Conservation (phyloP, 805 yeast species). For the Saccharomycopsis oosterbeekiorum region DNA sequence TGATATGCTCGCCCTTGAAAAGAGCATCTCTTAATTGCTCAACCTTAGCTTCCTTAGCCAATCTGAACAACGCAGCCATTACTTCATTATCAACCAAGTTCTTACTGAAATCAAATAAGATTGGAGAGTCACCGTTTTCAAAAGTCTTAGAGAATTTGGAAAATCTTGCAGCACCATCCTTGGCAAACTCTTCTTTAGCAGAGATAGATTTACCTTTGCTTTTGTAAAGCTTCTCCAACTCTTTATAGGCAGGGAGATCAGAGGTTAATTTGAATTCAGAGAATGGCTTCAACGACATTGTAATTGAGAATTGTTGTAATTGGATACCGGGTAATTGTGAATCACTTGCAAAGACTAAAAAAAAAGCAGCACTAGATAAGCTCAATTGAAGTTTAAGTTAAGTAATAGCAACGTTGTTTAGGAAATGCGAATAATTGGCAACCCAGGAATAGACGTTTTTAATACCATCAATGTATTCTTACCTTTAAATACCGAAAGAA, state of each 20-base stretch:
- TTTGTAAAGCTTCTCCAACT: conserved; percentile 63
- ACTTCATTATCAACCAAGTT: conserved; percentile 85
- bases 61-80: conserved; percentile 50
- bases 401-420: too few species aligned
- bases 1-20: conserved; percentile 90
- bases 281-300: conserved; percentile 25
- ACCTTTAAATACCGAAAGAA: neutral
- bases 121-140: conserved; percentile 66
- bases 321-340: too few species aligned
- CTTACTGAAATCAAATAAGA: conserved; percentile 91
- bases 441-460: neutral
- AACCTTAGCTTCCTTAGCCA: conserved; percentile 87
- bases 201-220: conserved; percentile 58
- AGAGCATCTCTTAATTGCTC: conserved; percentile 80
- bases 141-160: conserved; percentile 68
- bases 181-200: conserved; percentile 67
- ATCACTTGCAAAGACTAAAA: too few species aligned
- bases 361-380: too few species aligned
- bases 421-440: too few species aligned
- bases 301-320: neutral
- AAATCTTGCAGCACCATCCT: conserved; percentile 61
- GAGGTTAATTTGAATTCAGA: conserved; percentile 50
- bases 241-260: conserved; percentile 78
- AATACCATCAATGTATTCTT: neutral
- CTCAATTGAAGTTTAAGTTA: too few species aligned